Conservation (phyloP, 1,284 basidiomycete genomes). For the Neonothopanus nambi region DNA sequence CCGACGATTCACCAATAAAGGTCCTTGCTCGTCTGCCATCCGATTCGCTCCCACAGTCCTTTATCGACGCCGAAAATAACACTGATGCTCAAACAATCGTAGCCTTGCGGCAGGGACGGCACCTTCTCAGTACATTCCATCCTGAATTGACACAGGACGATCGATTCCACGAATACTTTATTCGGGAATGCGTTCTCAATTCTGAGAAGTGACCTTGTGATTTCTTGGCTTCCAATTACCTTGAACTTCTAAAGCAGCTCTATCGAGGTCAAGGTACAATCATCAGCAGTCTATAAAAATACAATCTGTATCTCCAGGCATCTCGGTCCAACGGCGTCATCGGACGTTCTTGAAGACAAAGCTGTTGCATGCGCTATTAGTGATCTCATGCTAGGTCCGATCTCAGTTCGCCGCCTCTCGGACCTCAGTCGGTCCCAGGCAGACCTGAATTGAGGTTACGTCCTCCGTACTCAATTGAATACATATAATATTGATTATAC, state of each 20-base stretch:
- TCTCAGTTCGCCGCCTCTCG: no score
- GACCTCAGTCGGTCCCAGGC: no score
- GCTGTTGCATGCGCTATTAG: not conserved
- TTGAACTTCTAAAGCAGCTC: no score
- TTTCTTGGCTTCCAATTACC: no score
- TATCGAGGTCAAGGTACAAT: no score
- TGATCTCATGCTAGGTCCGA: no score
- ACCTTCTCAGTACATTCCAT: constrained; percentile 92
- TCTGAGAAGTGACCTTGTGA: constrained; percentile 2
- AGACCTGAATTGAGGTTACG: no score
- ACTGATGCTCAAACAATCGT: constrained; percentile 75
- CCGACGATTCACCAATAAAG: constrained; percentile 52
- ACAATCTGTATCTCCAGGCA: no score
- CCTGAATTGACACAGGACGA: constrained; percentile 90
- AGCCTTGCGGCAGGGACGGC: constrained; percentile 82
- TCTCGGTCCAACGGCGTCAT: no score
- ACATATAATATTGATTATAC: no score
- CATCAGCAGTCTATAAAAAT: no score
- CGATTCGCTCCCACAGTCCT: constrained; percentile 54
- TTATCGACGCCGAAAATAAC: constrained; percentile 35
- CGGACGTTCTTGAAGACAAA: not conserved
- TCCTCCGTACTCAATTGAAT: no score
- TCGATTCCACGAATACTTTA: constrained; percentile 89
- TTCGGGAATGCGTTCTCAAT: constrained; percentile 59
- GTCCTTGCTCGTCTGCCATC: constrained; percentile 77